These are phyloP conservation scores for Thelonectria rubi DNA, from an alignment of 2,329 filamentous ascomycete genomes.

Conservation along the genomic window DNA sequence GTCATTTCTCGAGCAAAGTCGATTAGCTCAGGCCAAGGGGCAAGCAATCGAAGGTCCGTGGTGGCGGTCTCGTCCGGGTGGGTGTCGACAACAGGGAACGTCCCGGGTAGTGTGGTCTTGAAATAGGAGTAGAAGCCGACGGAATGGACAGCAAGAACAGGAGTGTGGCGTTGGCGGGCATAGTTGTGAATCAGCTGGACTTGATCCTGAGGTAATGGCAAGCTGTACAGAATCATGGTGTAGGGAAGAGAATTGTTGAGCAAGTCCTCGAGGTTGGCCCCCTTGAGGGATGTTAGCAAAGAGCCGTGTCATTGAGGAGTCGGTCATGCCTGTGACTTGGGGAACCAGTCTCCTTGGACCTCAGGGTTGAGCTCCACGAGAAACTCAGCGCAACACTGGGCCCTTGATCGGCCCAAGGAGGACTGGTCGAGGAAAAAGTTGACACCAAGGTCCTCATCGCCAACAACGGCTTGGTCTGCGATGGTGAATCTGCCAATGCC, in stretches of 20 bases:
- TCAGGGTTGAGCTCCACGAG: conserved; percentile 93
- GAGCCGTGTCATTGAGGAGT: not conserved
- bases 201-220: conserved; percentile 57
- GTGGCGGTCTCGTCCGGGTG: conserved; percentile 89
- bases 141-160: conserved; percentile 85
- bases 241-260: conserved; percentile 54
- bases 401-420: conserved; percentile 79
- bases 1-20: conserved; percentile 75
- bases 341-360: conserved; percentile 78
- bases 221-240: conserved; percentile 64
- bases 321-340: conserved; percentile 51
- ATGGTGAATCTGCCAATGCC: conserved; percentile 93
- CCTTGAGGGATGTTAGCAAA: conserved; percentile 32
- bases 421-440: conserved; percentile 95
- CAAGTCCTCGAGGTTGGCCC: conserved; percentile 50
- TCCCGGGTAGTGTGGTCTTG: conserved; percentile 77
- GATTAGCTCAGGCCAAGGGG: conserved; percentile 84
- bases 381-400: conserved; percentile 78
- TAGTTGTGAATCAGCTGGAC: conserved; percentile 59
- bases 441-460: conserved; percentile 84
- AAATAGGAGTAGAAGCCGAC: conserved; percentile 93
- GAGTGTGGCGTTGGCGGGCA: conserved; percentile 67
- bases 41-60: conserved; percentile 83
- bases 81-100: conserved; percentile 93
- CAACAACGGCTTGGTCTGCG: conserved; percentile 80